These are phyloP conservation scores for Candida peoriensis DNA, from an alignment of 805 yeast genomes.

Conservation along the genomic window DNA sequence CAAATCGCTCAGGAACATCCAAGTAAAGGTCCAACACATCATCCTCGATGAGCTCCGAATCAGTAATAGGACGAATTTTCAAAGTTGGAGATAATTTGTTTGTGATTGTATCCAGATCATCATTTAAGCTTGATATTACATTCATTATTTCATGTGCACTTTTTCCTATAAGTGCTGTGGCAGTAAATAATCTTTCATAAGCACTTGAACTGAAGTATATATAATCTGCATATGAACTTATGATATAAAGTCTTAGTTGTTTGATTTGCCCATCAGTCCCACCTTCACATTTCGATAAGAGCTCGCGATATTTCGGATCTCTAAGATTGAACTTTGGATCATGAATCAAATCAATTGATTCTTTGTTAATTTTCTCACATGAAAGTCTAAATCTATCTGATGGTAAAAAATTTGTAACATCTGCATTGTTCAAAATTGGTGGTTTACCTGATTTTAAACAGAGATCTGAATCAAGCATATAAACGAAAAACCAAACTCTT, in stretches of 20 bases:
- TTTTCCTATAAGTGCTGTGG: constrained; percentile 15
- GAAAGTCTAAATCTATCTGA: constrained; percentile 3
- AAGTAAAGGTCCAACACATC: not conserved
- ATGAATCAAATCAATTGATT: not conserved
- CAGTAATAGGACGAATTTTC: constrained; percentile 13
- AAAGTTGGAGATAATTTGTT: constrained; percentile 7
- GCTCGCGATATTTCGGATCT: not conserved
- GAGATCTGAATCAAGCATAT: constrained; percentile 39
- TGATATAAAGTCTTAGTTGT: constrained; percentile 7
- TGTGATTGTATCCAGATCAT: constrained; percentile 12
- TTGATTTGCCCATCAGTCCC: constrained; percentile 2
- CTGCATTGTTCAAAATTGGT: constrained; percentile 38
- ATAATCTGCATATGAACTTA: constrained; percentile 7
- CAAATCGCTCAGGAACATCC: not conserved
- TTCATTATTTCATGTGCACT: constrained; percentile 12
- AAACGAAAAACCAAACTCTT: constrained; percentile 46
- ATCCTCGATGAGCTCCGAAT: not conserved
- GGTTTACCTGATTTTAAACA: constrained; percentile 45
- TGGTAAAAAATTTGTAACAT: constrained; percentile 19
- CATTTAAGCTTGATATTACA: constrained; percentile 14
- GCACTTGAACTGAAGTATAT: constrained; percentile 12
- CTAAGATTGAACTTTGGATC: constrained; percentile 1
- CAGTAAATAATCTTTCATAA: constrained; percentile 17
- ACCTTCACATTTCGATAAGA: not conserved
- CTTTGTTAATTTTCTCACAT: not conserved